Evolutionary conservation across 1,139 yeast species (phyloP).

Genomic region (Pichia kudriavzevii): DNA sequence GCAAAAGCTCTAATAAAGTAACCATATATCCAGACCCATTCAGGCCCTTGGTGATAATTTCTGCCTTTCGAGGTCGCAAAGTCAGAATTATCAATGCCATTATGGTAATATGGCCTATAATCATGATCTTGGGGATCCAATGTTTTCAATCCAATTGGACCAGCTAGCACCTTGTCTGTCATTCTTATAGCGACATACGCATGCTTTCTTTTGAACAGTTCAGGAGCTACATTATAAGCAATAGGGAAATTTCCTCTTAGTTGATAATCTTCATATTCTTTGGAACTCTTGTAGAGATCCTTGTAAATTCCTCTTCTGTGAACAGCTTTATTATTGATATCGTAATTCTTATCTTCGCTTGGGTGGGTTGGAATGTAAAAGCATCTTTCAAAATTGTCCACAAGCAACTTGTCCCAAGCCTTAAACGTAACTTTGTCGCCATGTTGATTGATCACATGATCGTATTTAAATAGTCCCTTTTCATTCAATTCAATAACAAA

Average conservation of each 20-base stretch:
- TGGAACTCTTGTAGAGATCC: constrained; percentile 73
- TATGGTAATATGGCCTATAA: constrained; percentile 81
- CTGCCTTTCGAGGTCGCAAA: constrained; percentile 93
- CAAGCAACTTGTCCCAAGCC: constrained; percentile 68
- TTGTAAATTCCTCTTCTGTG: constrained; percentile 93
- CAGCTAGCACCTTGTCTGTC: constrained; percentile 71
- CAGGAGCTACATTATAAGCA: constrained; percentile 92
- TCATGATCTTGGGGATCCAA: constrained; percentile 89
- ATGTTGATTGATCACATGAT: constrained; percentile 47
- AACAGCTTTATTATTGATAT: constrained; percentile 55
- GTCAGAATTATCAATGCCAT: constrained; percentile 72
- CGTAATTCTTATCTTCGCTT: constrained; percentile 43
- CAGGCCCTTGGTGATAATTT: constrained; percentile 98
- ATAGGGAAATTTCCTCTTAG: constrained; percentile 86
- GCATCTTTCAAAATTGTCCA: constrained; percentile 66
- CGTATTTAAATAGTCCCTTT: constrained; percentile 49
- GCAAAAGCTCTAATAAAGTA: constrained; percentile 75
- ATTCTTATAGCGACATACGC: constrained; percentile 58
- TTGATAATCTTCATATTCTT: constrained; percentile 90
- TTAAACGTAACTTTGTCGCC: constrained; percentile 47
- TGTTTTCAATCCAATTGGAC: constrained; percentile 89
- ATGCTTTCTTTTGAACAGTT: constrained; percentile 56
- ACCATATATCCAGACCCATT: constrained; percentile 94
- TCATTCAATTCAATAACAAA: constrained; percentile 59
- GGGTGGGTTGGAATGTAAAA: constrained; percentile 68